Conservation (phyloP, 257 asterid species). For the Haberlea rhodopensis region DNA sequence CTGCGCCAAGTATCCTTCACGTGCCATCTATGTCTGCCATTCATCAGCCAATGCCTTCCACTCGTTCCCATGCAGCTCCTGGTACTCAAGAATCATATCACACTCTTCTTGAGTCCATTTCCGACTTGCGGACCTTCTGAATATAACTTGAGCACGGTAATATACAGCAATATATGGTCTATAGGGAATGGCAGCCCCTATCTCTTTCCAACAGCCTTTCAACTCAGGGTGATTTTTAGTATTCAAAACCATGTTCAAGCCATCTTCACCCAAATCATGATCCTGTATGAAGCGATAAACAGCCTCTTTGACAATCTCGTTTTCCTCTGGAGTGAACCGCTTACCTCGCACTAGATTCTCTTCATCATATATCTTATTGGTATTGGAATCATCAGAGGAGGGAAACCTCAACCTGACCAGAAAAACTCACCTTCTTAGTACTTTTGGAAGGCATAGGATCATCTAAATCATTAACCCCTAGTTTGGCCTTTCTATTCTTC, state of each 20-base stretch:
- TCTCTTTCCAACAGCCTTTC: slow-evolving; percentile 53
- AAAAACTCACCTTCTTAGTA: slow-evolving; percentile 47
- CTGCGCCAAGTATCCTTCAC: slow-evolving; percentile 53
- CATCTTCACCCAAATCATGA: slow-evolving; percentile 43
- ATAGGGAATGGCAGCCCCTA: slow-evolving; percentile 40
- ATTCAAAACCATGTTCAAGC: slow-evolving; percentile 44
- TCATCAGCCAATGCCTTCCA: slow-evolving; percentile 49
- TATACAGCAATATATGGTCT: slow-evolving; percentile 37
- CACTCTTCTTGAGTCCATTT: slow-evolving; percentile 56
- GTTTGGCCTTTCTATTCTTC: slow-evolving; percentile 26
- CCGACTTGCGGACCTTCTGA: slow-evolving; percentile 36
- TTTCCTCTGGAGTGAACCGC: slow-evolving; percentile 49
- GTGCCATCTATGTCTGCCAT: slow-evolving; percentile 42
- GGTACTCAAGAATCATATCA: slow-evolving; percentile 29
- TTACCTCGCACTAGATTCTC: slow-evolving; percentile 41
- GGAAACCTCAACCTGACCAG: slow-evolving; percentile 37
- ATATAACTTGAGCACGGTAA: slow-evolving; percentile 42
- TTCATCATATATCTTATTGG: slow-evolving; percentile 3
- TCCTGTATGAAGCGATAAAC: slow-evolving; percentile 36
- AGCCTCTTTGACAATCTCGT: slow-evolving; percentile 40
- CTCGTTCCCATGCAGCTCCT: slow-evolving; percentile 36
- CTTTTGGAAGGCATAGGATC: slow-evolving; percentile 33
- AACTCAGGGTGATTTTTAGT: slow-evolving; percentile 24
- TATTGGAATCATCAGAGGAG: slow-evolving; percentile 20
- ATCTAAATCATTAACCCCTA: slow-evolving; percentile 21